Base-by-base conservation (phyloP, 2,329 filamentous ascomycete species). In the Trematosphaeria pertusa region DNA sequence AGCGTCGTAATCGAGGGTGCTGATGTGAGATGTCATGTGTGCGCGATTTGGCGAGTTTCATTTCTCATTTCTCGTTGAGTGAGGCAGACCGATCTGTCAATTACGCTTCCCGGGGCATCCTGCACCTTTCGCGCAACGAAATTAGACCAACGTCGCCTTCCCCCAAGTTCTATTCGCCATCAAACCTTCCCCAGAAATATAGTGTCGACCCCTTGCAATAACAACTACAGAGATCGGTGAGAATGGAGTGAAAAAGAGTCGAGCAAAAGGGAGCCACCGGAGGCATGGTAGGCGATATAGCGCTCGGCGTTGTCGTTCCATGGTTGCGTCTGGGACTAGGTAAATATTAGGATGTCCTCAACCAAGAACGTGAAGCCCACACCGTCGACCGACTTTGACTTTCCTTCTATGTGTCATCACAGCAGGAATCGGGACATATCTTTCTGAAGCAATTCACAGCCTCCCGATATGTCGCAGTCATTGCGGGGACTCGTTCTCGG, bases 201-300 rank as follows among this genome's bases (percentile, higher is more conserved):
- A 24, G 24, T 40, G 14, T 26, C 32, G 10, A 48, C 32, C 54
- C 52, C 43, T n/a, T 51, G 55, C 44, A 26, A 55, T 58, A 58
- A 17, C 32, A 34, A 22, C 14, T 20, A 22, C 14, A 38, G 22
- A 30, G 26, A 15, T 19, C 18, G 20, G 37, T 33, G 24, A 12
- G 9, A 17, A 42, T 22, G 22, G 24, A 32, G 37, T 8, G 24
- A 37, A 37, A 10, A 43, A 20, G 21, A 31, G 9, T 24, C 17
- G 21, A 30, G 20, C 18, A 35, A 33, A 26, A 34, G 17, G 18
- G 19, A n/a, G n/a, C n/a, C n/a, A n/a, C n/a, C n/a, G n/a, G n/a
- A n/a, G n/a, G n/a, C n/a, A n/a, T n/a, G n/a, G n/a, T n/a, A n/a
- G n/a, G n/a, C n/a, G n/a, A n/a, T n/a, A n/a, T n/a, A n/a, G n/a